Evolutionary conservation across 78 protist species (phyloP).

Genomic region (Creolimax fragrantissima): DNA sequence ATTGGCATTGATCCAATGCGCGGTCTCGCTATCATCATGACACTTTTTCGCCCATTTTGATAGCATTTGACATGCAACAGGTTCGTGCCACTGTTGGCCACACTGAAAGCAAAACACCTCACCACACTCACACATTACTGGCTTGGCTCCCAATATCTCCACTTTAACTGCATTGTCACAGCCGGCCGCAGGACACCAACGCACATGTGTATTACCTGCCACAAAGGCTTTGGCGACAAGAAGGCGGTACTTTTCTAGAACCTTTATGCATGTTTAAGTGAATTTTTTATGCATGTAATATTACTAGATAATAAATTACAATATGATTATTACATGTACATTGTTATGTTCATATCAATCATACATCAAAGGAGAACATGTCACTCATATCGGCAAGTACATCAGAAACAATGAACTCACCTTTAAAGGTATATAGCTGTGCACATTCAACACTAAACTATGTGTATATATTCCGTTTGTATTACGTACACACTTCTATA

Average conservation of each 20-base stretch:
- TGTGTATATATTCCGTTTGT: too few relatives aligned
- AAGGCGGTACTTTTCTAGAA: slow-evolving; percentile 2
- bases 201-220: slow-evolving; percentile 15
- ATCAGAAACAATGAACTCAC: too few relatives aligned
- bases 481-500: too few relatives aligned
- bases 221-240: slow-evolving; percentile 18
- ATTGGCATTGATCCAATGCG: slow-evolving; percentile 64
- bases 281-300: too few relatives aligned
- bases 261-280: not conserved
- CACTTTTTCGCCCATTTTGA: slow-evolving; percentile 54
- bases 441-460: too few relatives aligned
- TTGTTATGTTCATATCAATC: too few relatives aligned
- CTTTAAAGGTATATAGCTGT: too few relatives aligned
- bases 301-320: too few relatives aligned
- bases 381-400: too few relatives aligned
- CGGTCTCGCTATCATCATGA: slow-evolving; percentile 62
- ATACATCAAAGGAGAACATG: too few relatives aligned
- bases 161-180: slow-evolving; percentile 33
- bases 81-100: slow-evolving; percentile 4
- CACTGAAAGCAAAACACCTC: slow-evolving; percentile 54
- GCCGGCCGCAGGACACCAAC: slow-evolving; percentile 45
- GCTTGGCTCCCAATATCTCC: not conserved
- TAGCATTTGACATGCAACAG: slow-evolving; percentile 27
- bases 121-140: slow-evolving; percentile 51
- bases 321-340: too few relatives aligned